Evolutionary conservation across 169 alveolate species (phyloP).

Genomic region (Plasmodium fragile): DNA sequence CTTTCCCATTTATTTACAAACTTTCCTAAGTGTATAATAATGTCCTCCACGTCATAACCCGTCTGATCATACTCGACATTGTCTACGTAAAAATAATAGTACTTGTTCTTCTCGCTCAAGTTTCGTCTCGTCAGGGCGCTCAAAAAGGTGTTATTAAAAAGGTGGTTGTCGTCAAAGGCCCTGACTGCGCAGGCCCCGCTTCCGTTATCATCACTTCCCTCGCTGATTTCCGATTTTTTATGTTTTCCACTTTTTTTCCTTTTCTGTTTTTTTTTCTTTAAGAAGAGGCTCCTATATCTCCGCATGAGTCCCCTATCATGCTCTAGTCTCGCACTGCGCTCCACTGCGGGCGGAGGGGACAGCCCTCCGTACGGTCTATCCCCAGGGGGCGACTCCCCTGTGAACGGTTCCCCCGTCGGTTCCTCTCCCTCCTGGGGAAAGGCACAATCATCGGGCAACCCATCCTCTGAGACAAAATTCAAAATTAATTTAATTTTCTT

Average conservation of each 20-base stretch:
- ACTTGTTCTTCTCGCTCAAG: constrained; percentile 16
- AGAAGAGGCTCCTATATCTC: constrained; percentile 28
- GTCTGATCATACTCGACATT: constrained; percentile 18
- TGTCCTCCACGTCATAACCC: constrained; percentile 38
- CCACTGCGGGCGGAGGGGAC: neutral
- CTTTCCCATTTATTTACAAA: constrained; percentile 8
- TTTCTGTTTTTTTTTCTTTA: constrained; percentile 2
- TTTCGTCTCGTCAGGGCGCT: constrained; percentile 1
- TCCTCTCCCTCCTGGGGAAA: neutral
- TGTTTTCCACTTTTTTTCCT: constrained; percentile 5
- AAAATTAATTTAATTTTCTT: constrained; percentile 44
- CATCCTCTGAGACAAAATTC: constrained; percentile 3
- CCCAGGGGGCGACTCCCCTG: neutral
- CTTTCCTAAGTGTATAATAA: constrained; percentile 21
- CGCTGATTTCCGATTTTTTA: neutral
- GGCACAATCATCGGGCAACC: neutral
- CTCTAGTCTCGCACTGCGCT: neutral
- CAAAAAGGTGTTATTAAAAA: neutral
- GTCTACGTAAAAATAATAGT: constrained; percentile 46
- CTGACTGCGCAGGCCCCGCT: neutral
- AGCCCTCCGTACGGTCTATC: neutral
- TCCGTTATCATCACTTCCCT: neutral
- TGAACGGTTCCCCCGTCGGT: neutral
- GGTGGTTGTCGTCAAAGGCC: constrained; percentile 30
- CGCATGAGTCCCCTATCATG: neutral